Conservation (phyloP, 257 asterid genomes). For the Petunia secreta region DNA sequence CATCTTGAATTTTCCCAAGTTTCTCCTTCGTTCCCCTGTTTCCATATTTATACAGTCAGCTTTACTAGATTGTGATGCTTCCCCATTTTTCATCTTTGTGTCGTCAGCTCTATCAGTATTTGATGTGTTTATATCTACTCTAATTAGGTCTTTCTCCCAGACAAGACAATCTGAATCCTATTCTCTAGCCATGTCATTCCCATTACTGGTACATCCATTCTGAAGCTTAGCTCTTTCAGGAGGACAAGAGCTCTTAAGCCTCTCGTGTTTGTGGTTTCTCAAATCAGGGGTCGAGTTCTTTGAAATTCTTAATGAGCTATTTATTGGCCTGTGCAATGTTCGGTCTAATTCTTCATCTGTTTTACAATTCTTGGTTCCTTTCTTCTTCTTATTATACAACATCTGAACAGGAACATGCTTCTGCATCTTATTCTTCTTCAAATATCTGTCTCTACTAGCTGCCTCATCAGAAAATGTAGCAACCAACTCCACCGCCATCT, state of each 20-base stretch:
- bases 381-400: conserved; percentile 50
- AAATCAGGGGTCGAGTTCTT: conserved; percentile 48
- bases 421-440: conserved; percentile 60
- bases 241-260: conserved; percentile 43
- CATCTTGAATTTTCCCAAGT: conserved; percentile 42
- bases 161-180: conserved; percentile 36
- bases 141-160: conserved; percentile 40
- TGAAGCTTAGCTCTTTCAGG: conserved; percentile 26
- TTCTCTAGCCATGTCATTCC: conserved; percentile 38
- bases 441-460: conserved; percentile 36
- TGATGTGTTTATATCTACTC: conserved; percentile 50
- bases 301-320: conserved; percentile 64
- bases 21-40: conserved; percentile 43
- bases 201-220: conserved; percentile 37
- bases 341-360: conserved; percentile 69
- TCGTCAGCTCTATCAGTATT: conserved; percentile 33
- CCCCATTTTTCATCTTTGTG: conserved; percentile 38
- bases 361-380: conserved; percentile 43
- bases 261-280: conserved; percentile 52
- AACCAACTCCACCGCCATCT: conserved; percentile 76
- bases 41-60: conserved; percentile 43
- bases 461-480: conserved; percentile 56
- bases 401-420: conserved; percentile 60
- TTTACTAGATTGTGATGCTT: conserved; percentile 35
- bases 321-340: conserved; percentile 58